Evolutionary conservation across 2,329 filamentous ascomycete genomes (phyloP), one percentile per base, ranked within the genome.

Genomic region (Aureobasidium subglaciale): DNA sequence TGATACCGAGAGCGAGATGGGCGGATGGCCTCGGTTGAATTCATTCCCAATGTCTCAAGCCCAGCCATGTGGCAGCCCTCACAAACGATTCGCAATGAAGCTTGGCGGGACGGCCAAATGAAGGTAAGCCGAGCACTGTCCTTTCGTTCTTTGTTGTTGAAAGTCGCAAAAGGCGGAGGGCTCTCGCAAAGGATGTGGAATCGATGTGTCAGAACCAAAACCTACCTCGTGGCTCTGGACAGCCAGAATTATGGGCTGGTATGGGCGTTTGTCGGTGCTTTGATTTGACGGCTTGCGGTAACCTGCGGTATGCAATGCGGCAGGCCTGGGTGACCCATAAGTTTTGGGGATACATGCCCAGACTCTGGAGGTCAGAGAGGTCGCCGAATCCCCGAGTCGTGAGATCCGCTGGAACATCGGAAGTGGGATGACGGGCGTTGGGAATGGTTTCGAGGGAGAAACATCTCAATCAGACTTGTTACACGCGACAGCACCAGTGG

Each of bases 191-290:
- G 27, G n/a, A n/a, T n/a, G 37, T 52, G 22, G 50, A 43, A 35
- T 38, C 50, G 29, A 54, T 54, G 50, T 54, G 50, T 54, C 50
- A 54, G 27, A 27, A 54, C 43, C 27, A 20, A 30, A 43, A 54
- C 38, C 11, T 43, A 18, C 50, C 20, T 53, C 16, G 18, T 53
- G 24, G 50, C 37, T 43, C 15, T 35, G 29, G n/a, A 15, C 50
- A 54, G 40, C 22, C 38, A 54, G 50, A 54, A 34, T 35, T 34
- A 34, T 35, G 29, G 29, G 29, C 38, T 54, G 27, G 40, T 27
- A 54, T 54, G 38, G 50, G 50, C 50, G 40, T 54, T 54, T 35
- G 38, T 43, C 50, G 50, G 50, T 54, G 50, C 50, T 54, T 54
- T 34, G 35, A 53, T 53, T 53, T 40, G 46, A 40, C 34, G n/a